Percentiles rank a stretch among this genome's conserved stretches.
These are phyloP conservation scores for Sporothrix curviconia DNA, from an alignment of 2,329 filamentous ascomycete species.

Conservation along the genomic window DNA sequence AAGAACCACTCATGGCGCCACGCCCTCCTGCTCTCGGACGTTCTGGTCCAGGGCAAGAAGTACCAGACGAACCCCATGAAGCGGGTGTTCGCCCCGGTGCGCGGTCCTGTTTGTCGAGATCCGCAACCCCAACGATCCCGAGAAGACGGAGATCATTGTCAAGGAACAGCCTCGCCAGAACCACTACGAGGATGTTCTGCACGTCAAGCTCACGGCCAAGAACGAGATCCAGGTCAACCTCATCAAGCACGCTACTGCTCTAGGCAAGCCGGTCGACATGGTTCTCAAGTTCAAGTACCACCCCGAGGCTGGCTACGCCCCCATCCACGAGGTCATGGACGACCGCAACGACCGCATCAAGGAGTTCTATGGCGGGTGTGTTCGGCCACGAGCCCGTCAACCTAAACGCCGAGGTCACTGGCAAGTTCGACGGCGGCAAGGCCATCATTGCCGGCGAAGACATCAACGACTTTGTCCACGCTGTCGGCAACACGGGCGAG, in stretches of 20 bases:
- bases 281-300: conserved; percentile 88
- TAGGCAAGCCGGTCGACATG: conserved; percentile 74
- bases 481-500: conserved; percentile 94
- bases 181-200: conserved; percentile 81
- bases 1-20: conserved; percentile 86
- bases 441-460: conserved; percentile 82
- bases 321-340: conserved; percentile 93
- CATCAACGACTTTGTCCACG: conserved; percentile 98
- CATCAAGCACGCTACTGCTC: conserved; percentile 86
- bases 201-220: conserved; percentile 67
- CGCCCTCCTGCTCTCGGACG: conserved; percentile 86
- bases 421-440: conserved; percentile 83
- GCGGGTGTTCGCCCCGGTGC: conserved; percentile 79
- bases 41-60: conserved; percentile 90
- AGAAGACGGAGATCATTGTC: conserved; percentile 78
- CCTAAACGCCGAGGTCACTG: conserved; percentile 76
- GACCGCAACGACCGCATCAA: conserved; percentile 96
- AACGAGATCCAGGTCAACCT: conserved; percentile 82
- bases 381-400: conserved; percentile 82
- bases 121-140: conserved; percentile 68
- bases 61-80: conserved; percentile 96
- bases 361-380: conserved; percentile 98
- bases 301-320: conserved; percentile 93
- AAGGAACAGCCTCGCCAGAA: conserved; percentile 81
- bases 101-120: conserved; percentile 89